These are phyloP conservation scores for Pseudogymnoascus sp. DNA, from an alignment of 2,329 filamentous ascomycete genomes.

Conservation along the genomic window DNA sequence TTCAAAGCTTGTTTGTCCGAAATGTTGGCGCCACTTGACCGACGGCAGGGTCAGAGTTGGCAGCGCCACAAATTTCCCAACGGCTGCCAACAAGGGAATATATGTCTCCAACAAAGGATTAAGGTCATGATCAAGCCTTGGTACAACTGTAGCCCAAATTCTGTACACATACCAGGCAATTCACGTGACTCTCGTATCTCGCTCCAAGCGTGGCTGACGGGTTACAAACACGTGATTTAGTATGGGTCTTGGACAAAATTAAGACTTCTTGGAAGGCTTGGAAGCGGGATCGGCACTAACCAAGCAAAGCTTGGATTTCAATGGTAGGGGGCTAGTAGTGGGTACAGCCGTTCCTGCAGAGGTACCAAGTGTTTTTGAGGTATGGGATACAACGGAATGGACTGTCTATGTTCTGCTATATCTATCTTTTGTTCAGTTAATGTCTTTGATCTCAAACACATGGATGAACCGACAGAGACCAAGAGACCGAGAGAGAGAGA, in stretches of 20 bases:
- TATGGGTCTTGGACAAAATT: neutral
- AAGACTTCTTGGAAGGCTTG: neutral
- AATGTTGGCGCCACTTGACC: neutral
- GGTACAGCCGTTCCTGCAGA: neutral
- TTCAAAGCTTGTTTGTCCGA: neutral
- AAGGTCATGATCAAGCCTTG: neutral
- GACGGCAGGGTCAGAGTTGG: neutral
- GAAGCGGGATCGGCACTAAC: neutral
- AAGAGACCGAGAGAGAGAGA: neutral
- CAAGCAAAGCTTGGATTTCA: neutral
- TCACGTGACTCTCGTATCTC: neutral
- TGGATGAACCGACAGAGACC: neutral
- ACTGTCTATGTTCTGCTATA: neutral
- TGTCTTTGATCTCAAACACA: neutral
- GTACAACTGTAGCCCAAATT: neutral
- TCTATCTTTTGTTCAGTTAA: neutral
- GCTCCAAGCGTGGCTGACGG: neutral
- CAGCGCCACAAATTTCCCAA: neutral
- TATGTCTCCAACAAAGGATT: neutral
- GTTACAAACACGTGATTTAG: neutral
- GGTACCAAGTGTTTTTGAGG: neutral
- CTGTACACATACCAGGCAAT: neutral
- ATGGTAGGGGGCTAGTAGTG: slow-evolving; percentile 2
- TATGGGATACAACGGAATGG: neutral
- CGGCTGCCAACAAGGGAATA: neutral